Conservation (phyloP, 2,329 filamentous ascomycete genomes). For the Trichoderma sp. region DNA sequence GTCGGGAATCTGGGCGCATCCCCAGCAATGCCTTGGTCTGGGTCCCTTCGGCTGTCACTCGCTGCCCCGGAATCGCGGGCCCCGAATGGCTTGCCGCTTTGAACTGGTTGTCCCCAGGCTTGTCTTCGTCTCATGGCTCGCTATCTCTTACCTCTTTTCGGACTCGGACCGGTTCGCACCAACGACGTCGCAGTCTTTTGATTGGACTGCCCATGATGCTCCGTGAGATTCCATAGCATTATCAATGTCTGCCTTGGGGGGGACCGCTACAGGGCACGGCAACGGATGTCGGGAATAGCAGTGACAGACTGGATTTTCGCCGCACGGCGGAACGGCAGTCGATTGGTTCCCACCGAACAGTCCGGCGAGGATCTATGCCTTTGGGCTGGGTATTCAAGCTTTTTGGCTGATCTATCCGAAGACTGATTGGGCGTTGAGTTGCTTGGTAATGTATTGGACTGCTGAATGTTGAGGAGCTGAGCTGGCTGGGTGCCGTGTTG, state of each 20-base stretch:
- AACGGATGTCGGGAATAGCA: not conserved
- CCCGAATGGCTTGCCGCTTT: not conserved
- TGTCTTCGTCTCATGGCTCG: not conserved
- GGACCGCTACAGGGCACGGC: not conserved
- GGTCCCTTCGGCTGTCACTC: not conserved
- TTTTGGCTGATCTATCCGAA: no score
- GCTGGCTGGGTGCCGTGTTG: no score
- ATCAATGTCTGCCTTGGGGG: not conserved
- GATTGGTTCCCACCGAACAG: no score
- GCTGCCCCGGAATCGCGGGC: constrained; percentile 16
- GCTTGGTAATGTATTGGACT: no score
- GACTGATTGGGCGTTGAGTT: no score
- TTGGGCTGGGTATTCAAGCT: no score
- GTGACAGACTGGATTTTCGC: no score
- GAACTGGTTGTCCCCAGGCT: not conserved
- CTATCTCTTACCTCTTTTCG: not conserved
- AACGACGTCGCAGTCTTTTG: not conserved
- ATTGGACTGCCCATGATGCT: not conserved
- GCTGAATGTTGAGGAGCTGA: no score
- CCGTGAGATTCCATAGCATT: constrained; percentile 8
- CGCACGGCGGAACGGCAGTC: no score
- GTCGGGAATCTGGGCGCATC: not conserved
- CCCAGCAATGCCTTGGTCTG: no score
- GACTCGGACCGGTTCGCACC: constrained; percentile 3
- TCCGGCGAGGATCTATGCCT: no score